Evolutionary conservation across 148 eudicot genomes (phyloP).

Genomic region (Linanthus parryae): DNA sequence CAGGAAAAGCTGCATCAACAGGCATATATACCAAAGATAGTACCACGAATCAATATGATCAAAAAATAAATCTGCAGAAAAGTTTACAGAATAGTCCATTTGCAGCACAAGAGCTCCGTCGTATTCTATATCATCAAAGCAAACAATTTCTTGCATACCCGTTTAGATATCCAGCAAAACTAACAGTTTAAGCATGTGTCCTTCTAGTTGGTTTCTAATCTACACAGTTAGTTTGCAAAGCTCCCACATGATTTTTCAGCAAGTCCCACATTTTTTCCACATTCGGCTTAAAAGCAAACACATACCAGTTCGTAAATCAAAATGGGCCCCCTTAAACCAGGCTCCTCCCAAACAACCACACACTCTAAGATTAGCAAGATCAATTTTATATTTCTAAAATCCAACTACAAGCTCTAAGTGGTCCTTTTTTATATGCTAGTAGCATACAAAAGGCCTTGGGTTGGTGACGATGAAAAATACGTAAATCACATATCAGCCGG

Average conservation of each 20-base stretch:
- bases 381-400: background rate
- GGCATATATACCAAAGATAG: background rate
- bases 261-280: no score
- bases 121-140: background rate
- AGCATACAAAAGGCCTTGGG: background rate
- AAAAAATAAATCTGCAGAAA: background rate
- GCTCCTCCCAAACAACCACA: no score
- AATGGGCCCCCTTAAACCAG: no score
- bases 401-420: background rate
- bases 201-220: no score
- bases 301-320: no score
- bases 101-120: background rate
- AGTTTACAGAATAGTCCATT: background rate
- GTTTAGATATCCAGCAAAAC: background rate
- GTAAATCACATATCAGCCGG: no score
- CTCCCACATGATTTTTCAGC: no score
- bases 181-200: no score
- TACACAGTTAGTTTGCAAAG: no score
- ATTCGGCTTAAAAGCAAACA: no score
- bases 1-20: slow-evolving; percentile 42
- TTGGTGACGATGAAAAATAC: background rate
- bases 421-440: background rate
- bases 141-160: background rate
- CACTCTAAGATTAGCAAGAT: background rate
- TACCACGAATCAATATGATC: background rate